Percentiles rank a stretch among this genome's conserved stretches.
These are phyloP conservation scores for Astragalus membranaceus DNA, from an alignment of 306 rosid genomes.

Conservation along the genomic window DNA sequence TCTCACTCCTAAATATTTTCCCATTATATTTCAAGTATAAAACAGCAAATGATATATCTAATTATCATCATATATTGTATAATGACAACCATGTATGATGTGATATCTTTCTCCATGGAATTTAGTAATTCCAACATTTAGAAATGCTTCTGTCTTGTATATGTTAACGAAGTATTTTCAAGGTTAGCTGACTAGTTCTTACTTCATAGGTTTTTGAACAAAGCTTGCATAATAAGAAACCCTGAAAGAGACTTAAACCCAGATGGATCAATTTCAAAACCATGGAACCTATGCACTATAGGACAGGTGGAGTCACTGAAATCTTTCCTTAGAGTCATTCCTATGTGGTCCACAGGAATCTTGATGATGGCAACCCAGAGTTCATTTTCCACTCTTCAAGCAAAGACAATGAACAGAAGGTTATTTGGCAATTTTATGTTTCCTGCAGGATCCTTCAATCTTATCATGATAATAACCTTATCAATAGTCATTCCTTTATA, in stretches of 20 bases:
- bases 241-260: conserved; percentile 7
- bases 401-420: conserved; percentile 28
- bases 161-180: neutral
- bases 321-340: conserved; percentile 31
- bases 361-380: conserved; percentile 18
- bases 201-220: conserved; percentile 31
- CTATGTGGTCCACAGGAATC: conserved; percentile 47
- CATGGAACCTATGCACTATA: conserved; percentile 51
- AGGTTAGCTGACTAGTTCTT: neutral
- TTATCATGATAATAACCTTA: conserved; percentile 23
- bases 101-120: too few relatives aligned
- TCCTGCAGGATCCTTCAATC: conserved; percentile 40
- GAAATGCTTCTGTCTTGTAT: neutral
- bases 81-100: too few relatives aligned
- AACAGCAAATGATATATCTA: neutral
- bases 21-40: neutral
- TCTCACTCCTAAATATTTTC: neutral
- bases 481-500: conserved; percentile 19
- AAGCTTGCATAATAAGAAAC: conserved; percentile 44
- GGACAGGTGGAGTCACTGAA: conserved; percentile 47
- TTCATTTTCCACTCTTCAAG: conserved; percentile 29
- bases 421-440: conserved; percentile 25
- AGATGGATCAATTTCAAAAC: conserved; percentile 32
- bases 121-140: neutral
- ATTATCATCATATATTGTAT: neutral